A percentile compares a stretch with the other conserved stretches of the same genome.
Evolutionary conservation across 2,329 filamentous ascomycete species (phyloP).

Genomic region (Ceratocystis cacaofunesta): DNA sequence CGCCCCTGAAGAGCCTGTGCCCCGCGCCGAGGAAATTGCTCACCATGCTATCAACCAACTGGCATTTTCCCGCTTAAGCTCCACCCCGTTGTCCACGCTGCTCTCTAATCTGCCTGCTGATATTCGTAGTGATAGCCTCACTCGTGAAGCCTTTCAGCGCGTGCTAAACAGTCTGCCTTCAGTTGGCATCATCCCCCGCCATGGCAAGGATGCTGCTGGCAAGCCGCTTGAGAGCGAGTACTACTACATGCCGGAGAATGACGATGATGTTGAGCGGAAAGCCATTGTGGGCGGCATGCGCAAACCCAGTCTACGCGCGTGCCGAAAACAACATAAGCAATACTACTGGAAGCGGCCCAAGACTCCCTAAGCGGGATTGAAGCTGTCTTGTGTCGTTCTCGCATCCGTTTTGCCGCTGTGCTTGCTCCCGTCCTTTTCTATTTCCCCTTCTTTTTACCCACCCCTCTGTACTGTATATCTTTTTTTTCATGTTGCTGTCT

Average conservation of each 20-base stretch:
- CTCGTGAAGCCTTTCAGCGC: constrained; percentile 48
- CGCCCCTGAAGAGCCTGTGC: constrained; percentile 8
- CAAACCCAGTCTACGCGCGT: constrained; percentile 77
- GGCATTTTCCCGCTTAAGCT: constrained; percentile 83
- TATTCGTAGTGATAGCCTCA: constrained; percentile 40
- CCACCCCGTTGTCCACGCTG: constrained; percentile 78
- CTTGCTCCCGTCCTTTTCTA: background rate
- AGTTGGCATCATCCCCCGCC: constrained; percentile 74
- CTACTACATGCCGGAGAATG: constrained; percentile 84
- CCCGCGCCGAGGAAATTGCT: constrained; percentile 33
- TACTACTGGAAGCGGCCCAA: constrained; percentile 54
- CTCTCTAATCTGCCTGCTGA: constrained; percentile 67
- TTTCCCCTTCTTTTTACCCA: background rate
- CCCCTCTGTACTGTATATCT: constrained; percentile 7
- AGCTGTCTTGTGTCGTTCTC: background rate
- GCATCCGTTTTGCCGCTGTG: background rate
- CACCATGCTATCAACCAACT: constrained; percentile 94
- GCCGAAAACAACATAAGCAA: constrained; percentile 91
- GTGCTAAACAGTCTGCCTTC: constrained; percentile 62
- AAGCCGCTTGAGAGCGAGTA: constrained; percentile 91
- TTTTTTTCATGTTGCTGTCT: background rate
- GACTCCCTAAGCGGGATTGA: constrained; percentile 34
- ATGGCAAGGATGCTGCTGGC: constrained; percentile 91
- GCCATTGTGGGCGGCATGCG: constrained; percentile 72
- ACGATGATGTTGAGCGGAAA: constrained; percentile 62